Evolutionary conservation across 306 rosid genomes (phyloP), one percentile per base, ranked within the genome.

Genomic region (Alnus rubra): DNA sequence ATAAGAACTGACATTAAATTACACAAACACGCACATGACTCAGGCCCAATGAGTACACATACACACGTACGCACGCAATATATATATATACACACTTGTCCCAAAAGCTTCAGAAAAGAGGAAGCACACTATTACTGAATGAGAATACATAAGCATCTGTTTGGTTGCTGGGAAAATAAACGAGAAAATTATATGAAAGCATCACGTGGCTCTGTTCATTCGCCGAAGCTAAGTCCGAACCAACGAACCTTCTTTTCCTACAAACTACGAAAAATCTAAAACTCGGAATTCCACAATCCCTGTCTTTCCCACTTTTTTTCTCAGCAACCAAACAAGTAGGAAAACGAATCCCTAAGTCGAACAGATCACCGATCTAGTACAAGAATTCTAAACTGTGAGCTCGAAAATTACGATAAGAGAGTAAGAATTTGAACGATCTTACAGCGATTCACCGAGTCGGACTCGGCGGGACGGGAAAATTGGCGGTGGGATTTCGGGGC

Each of bases 381-480:
- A n/a, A n/a, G 31, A 72, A 51, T 52, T 67, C 39, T 3, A 78
- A 35, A 49, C 69, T 59, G 10, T 73, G 64, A 77, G 56, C 55
- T 52, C 31, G 44, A 54, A 9, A 52, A 28, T 74, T 51, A 16
- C 59, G 75, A 23, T 8, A 18, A 23, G 4, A 31, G 49, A 45
- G 74, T 31, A 54, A 54, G 77, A 51, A 68, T 33, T 12, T 19
- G 33, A 53, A 78, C 59, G 64, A 74, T 69, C 88, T 77, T 81
- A 84, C 88, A 53, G 80, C 49, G 79, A 53, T 33, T 33, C 48
- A 58, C 74, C 75, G 80, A 82, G 77, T 70, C 45, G 50, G 74
- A 74, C 68, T 39, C 79, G 81, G 73, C 49, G 69, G 52, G 59
- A 55, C n/a, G 39, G 33, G 72, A 13, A 75, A 85, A 62, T 77